Conservation (phyloP, 441 rosid genomes). For the Hura crepitans region DNA sequence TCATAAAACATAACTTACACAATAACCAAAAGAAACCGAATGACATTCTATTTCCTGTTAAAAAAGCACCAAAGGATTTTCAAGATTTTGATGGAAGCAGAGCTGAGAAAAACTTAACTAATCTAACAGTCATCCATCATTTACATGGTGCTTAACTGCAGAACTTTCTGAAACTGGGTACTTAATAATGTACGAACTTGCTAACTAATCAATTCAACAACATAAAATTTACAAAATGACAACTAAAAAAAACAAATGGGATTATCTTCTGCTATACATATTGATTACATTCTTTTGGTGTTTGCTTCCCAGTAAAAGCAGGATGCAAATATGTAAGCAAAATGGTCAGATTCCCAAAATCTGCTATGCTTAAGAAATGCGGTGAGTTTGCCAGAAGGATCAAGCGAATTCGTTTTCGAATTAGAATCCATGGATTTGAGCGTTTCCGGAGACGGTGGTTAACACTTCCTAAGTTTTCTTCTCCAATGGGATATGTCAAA, state of each 20-base stretch:
- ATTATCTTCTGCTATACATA: not conserved
- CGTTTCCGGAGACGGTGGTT: constrained; percentile 55
- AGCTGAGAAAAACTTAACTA: not conserved
- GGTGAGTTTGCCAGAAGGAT: constrained; percentile 44
- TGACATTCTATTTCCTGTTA: not conserved
- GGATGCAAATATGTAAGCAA: constrained; percentile 36
- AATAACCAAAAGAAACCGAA: not conserved
- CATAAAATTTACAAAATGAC: not conserved
- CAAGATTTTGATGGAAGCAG: constrained; percentile 1
- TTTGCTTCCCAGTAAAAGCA: constrained; percentile 31
- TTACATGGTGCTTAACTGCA: not conserved
- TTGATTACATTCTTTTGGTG: constrained; percentile 5
- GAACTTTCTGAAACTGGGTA: not conserved
- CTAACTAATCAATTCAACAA: not conserved
- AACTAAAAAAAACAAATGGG: not conserved
- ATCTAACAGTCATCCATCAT: constrained; percentile 8
- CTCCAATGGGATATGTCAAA: constrained; percentile 46
- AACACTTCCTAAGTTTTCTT: constrained; percentile 47
- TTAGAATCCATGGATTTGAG: constrained; percentile 57
- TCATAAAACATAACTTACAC: not conserved
- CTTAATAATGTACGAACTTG: not conserved
- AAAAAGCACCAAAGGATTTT: not conserved
- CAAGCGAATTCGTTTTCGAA: constrained; percentile 49
- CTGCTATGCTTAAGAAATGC: constrained; percentile 40
- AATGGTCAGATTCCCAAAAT: constrained; percentile 37